Base-by-base conservation (phyloP, 2,329 filamentous ascomycete genomes). In the Colletotrichum neosansevieriae region DNA sequence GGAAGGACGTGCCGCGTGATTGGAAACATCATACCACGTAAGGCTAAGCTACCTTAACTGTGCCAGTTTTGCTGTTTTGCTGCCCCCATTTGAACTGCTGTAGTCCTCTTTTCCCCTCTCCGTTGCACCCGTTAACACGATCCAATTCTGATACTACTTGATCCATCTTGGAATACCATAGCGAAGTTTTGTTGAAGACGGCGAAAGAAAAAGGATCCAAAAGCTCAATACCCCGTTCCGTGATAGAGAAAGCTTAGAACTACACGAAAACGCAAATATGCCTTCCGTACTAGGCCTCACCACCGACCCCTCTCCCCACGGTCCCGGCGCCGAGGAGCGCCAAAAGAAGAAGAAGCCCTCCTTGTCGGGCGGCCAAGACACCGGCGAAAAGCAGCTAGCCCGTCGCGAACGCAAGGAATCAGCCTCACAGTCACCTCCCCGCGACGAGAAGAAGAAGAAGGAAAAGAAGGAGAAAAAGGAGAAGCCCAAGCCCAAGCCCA, bases 211-310 rank as follows among this genome's bases (percentile, higher is more conserved):
- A 13, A 11, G 34, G 3, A n/a, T 29, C 3, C 17, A 7, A 13
- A 15, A 11, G 5, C 36, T 19, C 44, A 5, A 42, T 11, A 29
- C 29, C 29, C 29, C 29, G 29, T 50, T 10, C 29, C n/a, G 4
- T 19, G 15, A 21, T 21, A 58, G 21, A 42, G 32, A 21, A 29
- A 24, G 13, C 17, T 11, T 4, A 13, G 19, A 63, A 36, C 2
- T 1, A 44, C 12, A 50, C 15, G 17, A 50, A 5, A 59, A 54
- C 32, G 15, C 63, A 62, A 67, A 45, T 2, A 76, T 78, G 76
- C 76, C 77, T 56, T 77, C 76, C 57, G 71, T 74, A 13, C 75
- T 79, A 36, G 77, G 77, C 51, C 73, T 78, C 36, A 79, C 77
- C 34, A 77, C 67, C 71, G 75, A 78, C 50, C 60, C 72, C 53